These are phyloP conservation scores for Chlamydomonas reinhardtii DNA, from an alignment of 163 green algal genomes.

Conservation along the genomic window DNA sequence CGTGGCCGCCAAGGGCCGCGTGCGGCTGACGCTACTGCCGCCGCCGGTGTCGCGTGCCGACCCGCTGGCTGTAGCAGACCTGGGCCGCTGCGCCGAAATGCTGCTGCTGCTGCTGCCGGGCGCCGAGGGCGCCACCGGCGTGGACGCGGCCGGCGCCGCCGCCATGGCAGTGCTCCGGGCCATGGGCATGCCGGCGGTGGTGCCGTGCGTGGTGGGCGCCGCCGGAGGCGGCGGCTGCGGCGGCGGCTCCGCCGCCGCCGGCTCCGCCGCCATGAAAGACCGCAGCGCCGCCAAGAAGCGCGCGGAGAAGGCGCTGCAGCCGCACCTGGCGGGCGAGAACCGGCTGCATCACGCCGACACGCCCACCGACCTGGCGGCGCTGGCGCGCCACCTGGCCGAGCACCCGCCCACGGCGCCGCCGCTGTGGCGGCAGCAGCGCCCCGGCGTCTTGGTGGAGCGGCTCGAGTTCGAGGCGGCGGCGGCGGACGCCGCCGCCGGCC, in stretches of 20 bases:
- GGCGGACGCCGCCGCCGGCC: not conserved
- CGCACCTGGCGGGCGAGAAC: slow-evolving; percentile 75
- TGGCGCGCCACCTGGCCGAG: slow-evolving; percentile 82
- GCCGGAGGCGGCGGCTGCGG: not conserved
- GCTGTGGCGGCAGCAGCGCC: slow-evolving; percentile 82
- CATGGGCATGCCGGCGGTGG: slow-evolving; percentile 78
- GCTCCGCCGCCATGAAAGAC: slow-evolving; percentile 71
- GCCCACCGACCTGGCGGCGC: slow-evolving; percentile 66
- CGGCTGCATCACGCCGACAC: slow-evolving; percentile 75
- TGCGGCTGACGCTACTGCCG: slow-evolving; percentile 71
- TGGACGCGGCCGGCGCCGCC: slow-evolving; percentile 46
- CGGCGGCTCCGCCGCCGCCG: slow-evolving; percentile 2
- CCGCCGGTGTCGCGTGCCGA: slow-evolving; percentile 51
- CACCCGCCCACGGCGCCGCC: slow-evolving; percentile 26
- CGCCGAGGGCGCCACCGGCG: slow-evolving; percentile 15
- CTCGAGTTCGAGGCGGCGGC: slow-evolving; percentile 55
- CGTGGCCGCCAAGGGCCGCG: slow-evolving; percentile 28
- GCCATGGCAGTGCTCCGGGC: slow-evolving; percentile 81
- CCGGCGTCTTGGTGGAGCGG: slow-evolving; percentile 77
- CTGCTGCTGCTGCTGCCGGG: slow-evolving; percentile 76
- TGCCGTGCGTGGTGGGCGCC: slow-evolving; percentile 61
- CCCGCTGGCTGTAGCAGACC: slow-evolving; percentile 76
- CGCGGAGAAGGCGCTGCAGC: slow-evolving; percentile 70
- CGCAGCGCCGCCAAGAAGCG: slow-evolving; percentile 84
- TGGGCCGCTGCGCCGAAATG: slow-evolving; percentile 65